Evolutionary conservation across 306 rosid genomes (phyloP).

Genomic region (Delonix regia): DNA sequence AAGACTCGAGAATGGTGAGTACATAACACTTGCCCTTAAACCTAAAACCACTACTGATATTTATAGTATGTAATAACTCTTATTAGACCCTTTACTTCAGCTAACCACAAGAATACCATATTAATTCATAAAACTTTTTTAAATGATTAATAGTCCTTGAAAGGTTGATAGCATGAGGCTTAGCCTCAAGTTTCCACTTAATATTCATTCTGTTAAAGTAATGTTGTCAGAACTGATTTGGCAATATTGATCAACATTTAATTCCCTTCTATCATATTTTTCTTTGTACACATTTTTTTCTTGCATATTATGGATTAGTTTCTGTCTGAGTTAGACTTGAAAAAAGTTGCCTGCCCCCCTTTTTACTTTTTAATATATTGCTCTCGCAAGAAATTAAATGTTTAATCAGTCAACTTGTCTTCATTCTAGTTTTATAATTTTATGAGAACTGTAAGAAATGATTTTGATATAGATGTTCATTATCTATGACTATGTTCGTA

Average conservation of each 20-base stretch:
- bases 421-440: neutral
- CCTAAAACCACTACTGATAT: neutral
- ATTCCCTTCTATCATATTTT: neutral
- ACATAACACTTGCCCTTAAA: neutral
- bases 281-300: neutral
- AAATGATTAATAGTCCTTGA: neutral
- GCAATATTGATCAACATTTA: neutral
- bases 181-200: neutral
- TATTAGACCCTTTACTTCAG: neutral
- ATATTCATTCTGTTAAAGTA: neutral
- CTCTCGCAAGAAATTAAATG: neutral
- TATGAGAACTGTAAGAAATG: neutral
- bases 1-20: neutral
- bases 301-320: neutral
- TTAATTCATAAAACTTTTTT: neutral
- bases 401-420: slow-evolving; percentile 10
- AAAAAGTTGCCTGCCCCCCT: neutral
- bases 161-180: neutral
- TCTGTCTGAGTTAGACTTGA: neutral
- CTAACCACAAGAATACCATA: neutral
- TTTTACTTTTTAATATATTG: neutral
- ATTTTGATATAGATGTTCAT: neutral
- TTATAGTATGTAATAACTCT: neutral
- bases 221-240: neutral
- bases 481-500: slow-evolving; percentile 6